Percentiles rank a stretch among this genome's conserved stretches.
phyloP scores from a whole-genome alignment of 371 early-diverging fungal species.

The Phascolomyces articulosus region DNA sequence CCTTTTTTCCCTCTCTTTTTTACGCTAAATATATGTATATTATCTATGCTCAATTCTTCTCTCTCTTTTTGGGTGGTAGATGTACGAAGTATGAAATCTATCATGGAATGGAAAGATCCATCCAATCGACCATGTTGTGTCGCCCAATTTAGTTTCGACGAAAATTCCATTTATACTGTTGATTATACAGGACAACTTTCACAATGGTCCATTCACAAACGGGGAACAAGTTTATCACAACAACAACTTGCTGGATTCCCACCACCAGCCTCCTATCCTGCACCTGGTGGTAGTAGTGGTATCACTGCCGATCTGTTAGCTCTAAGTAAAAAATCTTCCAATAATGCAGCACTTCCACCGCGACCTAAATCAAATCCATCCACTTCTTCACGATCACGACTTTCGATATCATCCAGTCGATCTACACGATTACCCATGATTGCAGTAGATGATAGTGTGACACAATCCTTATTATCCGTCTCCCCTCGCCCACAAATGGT shows the following conservation, averaged over 20 bases:
- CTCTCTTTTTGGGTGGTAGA: too few species aligned
- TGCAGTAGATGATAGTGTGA: slow-evolving; percentile 31
- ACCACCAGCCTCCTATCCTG: slow-evolving; percentile 26
- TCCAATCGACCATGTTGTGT: slow-evolving; percentile 46
- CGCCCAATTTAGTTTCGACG: slow-evolving; percentile 71
- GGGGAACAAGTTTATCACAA: slow-evolving; percentile 39
- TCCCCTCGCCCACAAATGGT: slow-evolving; percentile 50
- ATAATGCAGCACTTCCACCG: slow-evolving; percentile 12
- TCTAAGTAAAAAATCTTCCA: background rate
- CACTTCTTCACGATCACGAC: slow-evolving; percentile 29
- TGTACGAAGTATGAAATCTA: slow-evolving; percentile 58
- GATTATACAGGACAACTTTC: slow-evolving; percentile 50
- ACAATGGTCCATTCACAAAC: slow-evolving; percentile 64
- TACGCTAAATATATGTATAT: too few species aligned
- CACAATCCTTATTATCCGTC: slow-evolving; percentile 35
- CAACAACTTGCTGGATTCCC: slow-evolving; percentile 44
- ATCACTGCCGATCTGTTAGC: too few species aligned
- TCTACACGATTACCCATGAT: slow-evolving; percentile 25
- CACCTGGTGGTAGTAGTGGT: slow-evolving; percentile 12
- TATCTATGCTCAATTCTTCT: too few species aligned
- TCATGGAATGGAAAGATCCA: slow-evolving; percentile 61
- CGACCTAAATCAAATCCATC: slow-evolving; percentile 27
- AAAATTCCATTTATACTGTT: slow-evolving; percentile 62
- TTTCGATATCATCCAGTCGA: slow-evolving; percentile 29
- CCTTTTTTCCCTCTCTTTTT: background rate